phyloP scores from a whole-genome alignment of 345 rosid species.

The Conringia planisiliqua region DNA sequence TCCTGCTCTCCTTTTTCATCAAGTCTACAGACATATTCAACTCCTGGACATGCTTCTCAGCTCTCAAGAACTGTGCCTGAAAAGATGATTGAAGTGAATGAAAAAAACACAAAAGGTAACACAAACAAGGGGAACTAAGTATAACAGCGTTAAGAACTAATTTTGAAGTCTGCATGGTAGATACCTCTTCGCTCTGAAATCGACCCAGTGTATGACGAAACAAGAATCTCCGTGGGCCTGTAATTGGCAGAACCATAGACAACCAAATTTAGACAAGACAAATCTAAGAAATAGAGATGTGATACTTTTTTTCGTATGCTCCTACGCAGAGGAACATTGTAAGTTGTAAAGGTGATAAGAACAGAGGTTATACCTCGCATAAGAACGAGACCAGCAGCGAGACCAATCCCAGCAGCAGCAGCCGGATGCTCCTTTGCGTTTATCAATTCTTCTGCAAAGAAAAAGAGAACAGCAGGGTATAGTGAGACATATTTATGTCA shows the following conservation, averaged over 20 bases:
- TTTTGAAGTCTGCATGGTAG: background rate
- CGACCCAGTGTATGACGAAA: constrained; percentile 75
- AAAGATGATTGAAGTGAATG: constrained; percentile 15
- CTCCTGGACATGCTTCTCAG: constrained; percentile 80
- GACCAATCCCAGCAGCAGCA: constrained; percentile 58
- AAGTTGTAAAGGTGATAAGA: background rate
- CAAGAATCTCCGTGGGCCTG: constrained; percentile 90
- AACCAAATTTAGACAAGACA: background rate
- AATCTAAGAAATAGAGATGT: background rate
- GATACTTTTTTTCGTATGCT: background rate
- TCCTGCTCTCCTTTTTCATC: constrained; percentile 82
- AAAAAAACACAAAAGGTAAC: background rate
- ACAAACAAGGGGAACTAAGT: background rate
- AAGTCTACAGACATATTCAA: constrained; percentile 68
- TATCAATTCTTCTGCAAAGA: constrained; percentile 52
- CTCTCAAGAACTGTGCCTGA: constrained; percentile 71
- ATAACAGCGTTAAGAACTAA: background rate
- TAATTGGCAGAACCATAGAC: background rate
- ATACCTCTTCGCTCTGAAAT: constrained; percentile 90
- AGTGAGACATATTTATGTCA: background rate
- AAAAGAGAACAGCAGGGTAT: background rate
- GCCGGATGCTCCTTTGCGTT: constrained; percentile 69
- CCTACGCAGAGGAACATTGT: background rate
- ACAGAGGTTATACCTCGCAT: constrained; percentile 55
- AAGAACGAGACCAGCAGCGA: constrained; percentile 61